Percentiles rank a stretch among this genome's conserved stretches.
phyloP scores from a whole-genome alignment of 352 stramenopile species.

The Globisporangium ultimum region DNA sequence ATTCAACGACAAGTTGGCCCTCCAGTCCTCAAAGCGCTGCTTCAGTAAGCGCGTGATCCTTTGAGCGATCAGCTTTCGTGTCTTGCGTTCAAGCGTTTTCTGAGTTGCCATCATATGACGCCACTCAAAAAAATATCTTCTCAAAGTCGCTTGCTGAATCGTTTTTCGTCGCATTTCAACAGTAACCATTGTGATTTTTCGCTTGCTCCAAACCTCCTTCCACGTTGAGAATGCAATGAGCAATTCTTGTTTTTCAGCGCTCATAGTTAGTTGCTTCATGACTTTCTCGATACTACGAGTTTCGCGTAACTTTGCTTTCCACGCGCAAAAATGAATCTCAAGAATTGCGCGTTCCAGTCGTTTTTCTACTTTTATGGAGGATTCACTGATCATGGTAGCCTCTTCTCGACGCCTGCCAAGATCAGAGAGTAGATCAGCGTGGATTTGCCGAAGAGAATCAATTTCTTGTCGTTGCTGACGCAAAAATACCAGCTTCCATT shows the following conservation, averaged over 20 bases:
- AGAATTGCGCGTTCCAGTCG: background rate
- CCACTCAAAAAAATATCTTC: background rate
- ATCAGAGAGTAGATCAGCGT: background rate
- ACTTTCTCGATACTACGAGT: background rate
- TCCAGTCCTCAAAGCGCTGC: background rate
- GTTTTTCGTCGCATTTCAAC: background rate
- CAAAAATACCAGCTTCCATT: background rate
- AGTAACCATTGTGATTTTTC: background rate
- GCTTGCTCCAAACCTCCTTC: background rate
- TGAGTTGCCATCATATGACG: too few species aligned
- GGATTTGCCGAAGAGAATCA: background rate
- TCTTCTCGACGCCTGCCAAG: background rate
- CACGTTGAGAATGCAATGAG: background rate
- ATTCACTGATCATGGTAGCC: background rate
- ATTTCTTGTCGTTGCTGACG: constrained; percentile 5
- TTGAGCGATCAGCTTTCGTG: too few species aligned
- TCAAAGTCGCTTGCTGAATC: background rate
- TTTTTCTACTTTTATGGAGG: background rate
- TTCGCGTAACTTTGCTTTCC: background rate
- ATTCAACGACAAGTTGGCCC: background rate
- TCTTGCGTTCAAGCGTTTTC: too few species aligned
- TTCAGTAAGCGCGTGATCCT: background rate
- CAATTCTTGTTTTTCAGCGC: background rate
- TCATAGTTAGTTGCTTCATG: background rate
- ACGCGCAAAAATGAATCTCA: background rate